A percentile compares a stretch with the other conserved stretches of the same genome.
phyloP scores from a whole-genome alignment of 208 protist species.

The Leishmania guyanensis region DNA sequence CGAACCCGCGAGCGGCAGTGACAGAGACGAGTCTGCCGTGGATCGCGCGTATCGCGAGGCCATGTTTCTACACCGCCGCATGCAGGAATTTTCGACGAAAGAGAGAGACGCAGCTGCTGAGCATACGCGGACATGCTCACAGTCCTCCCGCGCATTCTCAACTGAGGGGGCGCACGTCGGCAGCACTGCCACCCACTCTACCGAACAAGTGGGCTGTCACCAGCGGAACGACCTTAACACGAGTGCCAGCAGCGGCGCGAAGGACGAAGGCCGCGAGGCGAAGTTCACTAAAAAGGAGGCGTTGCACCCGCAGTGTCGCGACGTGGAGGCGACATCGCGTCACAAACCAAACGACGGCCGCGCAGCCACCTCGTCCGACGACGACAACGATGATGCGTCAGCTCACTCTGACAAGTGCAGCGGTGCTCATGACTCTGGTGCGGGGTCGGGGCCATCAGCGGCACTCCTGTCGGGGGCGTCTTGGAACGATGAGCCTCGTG shows the following conservation, averaged over 20 bases:
- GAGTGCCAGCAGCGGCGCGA: background rate
- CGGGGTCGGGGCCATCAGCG: background rate
- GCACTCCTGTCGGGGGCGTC: background rate
- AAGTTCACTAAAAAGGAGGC: background rate
- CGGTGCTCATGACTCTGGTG: background rate
- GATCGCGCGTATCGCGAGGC: constrained; percentile 28
- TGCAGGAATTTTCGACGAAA: constrained; percentile 12
- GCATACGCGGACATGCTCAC: background rate
- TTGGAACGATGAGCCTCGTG: background rate
- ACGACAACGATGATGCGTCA: background rate
- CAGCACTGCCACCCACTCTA: background rate
- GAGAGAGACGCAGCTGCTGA: background rate
- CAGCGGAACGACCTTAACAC: background rate
- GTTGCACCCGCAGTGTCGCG: constrained; percentile 3
- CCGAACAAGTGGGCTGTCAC: background rate
- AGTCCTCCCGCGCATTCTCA: background rate
- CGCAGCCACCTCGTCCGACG: too few relatives aligned
- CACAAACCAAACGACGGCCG: background rate
- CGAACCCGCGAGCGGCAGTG: background rate
- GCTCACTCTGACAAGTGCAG: background rate
- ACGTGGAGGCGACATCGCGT: constrained; percentile 10
- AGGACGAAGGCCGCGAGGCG: background rate
- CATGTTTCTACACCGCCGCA: constrained; percentile 27
- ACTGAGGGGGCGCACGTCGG: background rate
- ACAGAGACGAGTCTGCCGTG: constrained; percentile 11